Percentiles rank a stretch among this genome's conserved stretches.
Conservation (phyloP, 345 rosid species). For the Orychophragmus violaceus region DNA sequence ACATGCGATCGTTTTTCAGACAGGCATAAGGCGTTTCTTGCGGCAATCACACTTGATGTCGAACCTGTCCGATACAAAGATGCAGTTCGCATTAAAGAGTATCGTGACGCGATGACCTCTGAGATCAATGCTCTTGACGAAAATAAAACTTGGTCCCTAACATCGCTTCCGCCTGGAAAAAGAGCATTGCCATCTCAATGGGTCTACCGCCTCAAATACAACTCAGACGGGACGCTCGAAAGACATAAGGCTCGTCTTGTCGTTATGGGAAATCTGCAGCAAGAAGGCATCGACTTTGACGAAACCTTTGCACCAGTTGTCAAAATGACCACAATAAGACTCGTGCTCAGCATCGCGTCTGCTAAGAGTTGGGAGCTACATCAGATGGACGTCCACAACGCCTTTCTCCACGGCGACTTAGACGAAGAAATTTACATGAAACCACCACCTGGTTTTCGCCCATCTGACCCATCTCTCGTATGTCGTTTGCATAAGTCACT, state of each 20-base stretch:
- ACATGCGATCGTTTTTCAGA: neutral
- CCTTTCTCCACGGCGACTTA: neutral
- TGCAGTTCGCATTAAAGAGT: neutral
- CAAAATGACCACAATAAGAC: neutral
- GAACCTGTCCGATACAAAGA: neutral
- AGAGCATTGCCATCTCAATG: neutral
- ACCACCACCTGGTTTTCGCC: neutral
- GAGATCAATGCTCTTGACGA: neutral
- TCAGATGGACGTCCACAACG: neutral
- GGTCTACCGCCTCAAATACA: neutral
- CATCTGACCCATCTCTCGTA: neutral
- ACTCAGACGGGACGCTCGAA: neutral
- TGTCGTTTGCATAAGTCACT: neutral
- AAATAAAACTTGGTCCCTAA: neutral
- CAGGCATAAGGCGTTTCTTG: neutral
- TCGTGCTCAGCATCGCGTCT: neutral
- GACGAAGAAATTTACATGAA: neutral
- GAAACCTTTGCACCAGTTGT: neutral
- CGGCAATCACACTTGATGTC: neutral
- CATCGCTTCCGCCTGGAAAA: neutral
- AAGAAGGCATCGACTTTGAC: neutral
- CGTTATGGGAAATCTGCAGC: neutral
- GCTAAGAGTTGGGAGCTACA: neutral
- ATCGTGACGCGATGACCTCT: neutral
- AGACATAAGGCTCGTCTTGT: neutral